Conservation (phyloP, 345 rosid genomes). For the Triadica sebifera region DNA sequence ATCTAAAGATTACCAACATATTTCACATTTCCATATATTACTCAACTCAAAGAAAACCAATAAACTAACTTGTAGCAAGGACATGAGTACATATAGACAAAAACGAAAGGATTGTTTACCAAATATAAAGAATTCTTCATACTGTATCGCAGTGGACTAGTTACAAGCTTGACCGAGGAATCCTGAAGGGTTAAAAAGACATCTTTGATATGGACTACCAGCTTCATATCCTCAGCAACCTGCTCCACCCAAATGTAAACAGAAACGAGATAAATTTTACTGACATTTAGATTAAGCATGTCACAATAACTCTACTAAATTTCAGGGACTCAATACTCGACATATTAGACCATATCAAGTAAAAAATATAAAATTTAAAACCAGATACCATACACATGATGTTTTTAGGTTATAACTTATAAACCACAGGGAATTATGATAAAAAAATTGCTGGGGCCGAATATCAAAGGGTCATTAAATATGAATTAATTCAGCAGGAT, state of each 20-base stretch:
- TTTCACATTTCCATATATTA: slow-evolving; percentile 10
- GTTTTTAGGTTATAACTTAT: too few species aligned
- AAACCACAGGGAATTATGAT: neutral
- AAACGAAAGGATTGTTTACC: slow-evolving; percentile 41
- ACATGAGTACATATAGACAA: slow-evolving; percentile 1
- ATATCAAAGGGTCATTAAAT: neutral
- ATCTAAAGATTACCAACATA: slow-evolving; percentile 20
- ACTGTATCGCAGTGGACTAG: slow-evolving; percentile 39
- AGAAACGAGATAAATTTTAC: neutral
- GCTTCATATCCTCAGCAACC: slow-evolving; percentile 65
- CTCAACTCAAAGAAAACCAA: too few species aligned
- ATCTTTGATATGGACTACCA: slow-evolving; percentile 61
- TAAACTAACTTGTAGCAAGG: neutral
- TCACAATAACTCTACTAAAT: neutral
- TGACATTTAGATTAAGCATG: neutral
- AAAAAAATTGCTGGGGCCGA: neutral
- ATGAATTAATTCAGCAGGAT: neutral
- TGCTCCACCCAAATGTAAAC: slow-evolving; percentile 41
- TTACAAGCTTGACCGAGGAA: slow-evolving; percentile 43
- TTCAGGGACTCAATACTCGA: neutral
- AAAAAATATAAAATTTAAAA: neutral
- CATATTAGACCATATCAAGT: neutral
- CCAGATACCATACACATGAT: neutral
- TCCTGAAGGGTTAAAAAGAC: slow-evolving; percentile 57
- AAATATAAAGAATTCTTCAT: slow-evolving; percentile 41